Evolutionary conservation across 495 filamentous ascomycete species (phyloP).

Genomic region (Aspergillus sclerotiicarbonarius): DNA sequence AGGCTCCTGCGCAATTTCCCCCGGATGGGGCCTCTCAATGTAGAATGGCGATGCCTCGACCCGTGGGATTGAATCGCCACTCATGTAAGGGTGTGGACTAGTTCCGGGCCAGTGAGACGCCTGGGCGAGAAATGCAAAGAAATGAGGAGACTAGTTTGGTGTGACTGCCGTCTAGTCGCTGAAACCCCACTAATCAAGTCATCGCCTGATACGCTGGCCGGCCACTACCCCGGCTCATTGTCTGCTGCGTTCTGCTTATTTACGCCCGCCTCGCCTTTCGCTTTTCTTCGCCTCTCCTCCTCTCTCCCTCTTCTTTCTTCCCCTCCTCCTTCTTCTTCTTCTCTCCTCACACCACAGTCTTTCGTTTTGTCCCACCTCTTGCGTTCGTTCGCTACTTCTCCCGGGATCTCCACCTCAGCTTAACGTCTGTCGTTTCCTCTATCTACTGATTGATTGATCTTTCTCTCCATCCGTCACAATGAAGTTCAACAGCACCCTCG

Average conservation of each 20-base stretch:
- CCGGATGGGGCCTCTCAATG: too few relatives aligned
- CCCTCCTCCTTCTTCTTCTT: slow-evolving; percentile 11
- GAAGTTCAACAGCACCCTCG: slow-evolving; percentile 40
- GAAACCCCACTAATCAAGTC: slow-evolving; percentile 16
- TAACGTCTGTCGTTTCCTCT: slow-evolving; percentile 16
- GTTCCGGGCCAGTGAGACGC: too few relatives aligned
- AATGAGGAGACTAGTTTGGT: too few relatives aligned
- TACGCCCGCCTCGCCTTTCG: slow-evolving; percentile 10
- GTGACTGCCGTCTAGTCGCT: neutral
- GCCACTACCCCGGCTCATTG: neutral
- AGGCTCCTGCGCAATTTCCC: too few relatives aligned
- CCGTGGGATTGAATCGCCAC: neutral
- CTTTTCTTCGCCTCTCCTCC: slow-evolving; percentile 7
- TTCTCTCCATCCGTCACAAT: slow-evolving; percentile 25
- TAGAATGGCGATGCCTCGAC: too few relatives aligned
- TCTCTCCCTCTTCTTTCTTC: slow-evolving; percentile 13
- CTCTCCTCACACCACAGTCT: slow-evolving; percentile 7
- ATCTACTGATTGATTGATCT: neutral
- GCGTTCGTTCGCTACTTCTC: slow-evolving; percentile 18
- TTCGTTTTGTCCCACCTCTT: slow-evolving; percentile 13
- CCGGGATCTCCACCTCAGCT: neutral
- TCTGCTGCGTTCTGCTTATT: neutral
- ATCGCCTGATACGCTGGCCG: neutral
- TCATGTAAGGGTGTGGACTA: neutral
- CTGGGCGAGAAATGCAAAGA: too few relatives aligned